Base-by-base conservation (phyloP, 441 rosid species). In the Geranium incanum region DNA sequence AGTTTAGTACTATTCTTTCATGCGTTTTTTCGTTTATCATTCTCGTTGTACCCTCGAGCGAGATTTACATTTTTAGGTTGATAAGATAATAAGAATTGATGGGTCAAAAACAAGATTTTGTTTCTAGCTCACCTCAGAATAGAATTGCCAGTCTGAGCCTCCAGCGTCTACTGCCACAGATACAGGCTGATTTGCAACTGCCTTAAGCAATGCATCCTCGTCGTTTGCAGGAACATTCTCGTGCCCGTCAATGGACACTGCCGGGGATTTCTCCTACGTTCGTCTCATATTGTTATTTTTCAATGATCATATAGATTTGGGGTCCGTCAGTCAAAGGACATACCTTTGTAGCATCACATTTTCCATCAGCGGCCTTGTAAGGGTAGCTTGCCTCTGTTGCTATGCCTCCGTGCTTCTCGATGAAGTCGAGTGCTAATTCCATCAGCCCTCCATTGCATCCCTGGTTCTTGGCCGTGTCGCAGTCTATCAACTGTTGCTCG, bases 381-480 rank as follows among this genome's bases (percentile, higher is more conserved):
- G 96, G 96, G 72, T 93, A 93, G 37, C 72, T 74, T 3, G 71
- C 13, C 78, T 89, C 92, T 3, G 95, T 78, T 36, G 92, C 79
- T 65, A 93, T 59, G 55, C 96, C 97, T 5, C 95, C 92, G 28
- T 69, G 84, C 52, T 81, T 62, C 80, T 84, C 80, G 76, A 91
- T 88, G 81, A 83, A 93, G 37, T 89, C 91, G 71, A 88, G 91
- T 9, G 98, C 96, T 69, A 67, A 37, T 6, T 91, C 97, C 98
- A 93, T 89, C 2, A 91, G 75, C 41, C 98, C 97, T 64, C 98
- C 97, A 55, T 79, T 80, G 68, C 96, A 93, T 37, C 98, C 98
- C 50, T 88, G 80, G 69, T 91, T 89, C 74, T 86, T 76, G 23
- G 76, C 66, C 18, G 80, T 91, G 83, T 93, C 97, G 74, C 96